Conservation (phyloP, 2,329 filamentous ascomycete genomes). For the Ceratocystis papillata region DNA sequence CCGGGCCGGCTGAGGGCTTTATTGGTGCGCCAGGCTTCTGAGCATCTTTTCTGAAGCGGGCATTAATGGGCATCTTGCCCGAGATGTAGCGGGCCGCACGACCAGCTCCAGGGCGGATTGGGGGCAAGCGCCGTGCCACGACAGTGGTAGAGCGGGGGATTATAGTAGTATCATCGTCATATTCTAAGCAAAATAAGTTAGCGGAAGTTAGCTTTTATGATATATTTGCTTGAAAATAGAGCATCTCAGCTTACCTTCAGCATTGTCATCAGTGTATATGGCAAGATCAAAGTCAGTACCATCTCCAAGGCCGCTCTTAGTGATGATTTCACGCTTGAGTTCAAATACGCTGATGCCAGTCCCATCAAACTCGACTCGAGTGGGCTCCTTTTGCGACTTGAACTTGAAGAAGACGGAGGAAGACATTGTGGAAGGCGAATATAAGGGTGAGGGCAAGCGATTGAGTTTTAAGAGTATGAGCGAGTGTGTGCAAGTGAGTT, state of each 20-base stretch:
- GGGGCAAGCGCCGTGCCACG: slow-evolving; percentile 75
- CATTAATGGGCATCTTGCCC: slow-evolving; percentile 66
- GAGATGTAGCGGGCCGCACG: slow-evolving; percentile 90
- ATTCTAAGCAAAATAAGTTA: slow-evolving; percentile 49
- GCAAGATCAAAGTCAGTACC: slow-evolving; percentile 92
- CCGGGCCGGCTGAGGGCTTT: slow-evolving; percentile 50
- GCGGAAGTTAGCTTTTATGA: slow-evolving; percentile 27
- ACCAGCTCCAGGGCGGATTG: slow-evolving; percentile 73
- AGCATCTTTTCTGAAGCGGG: slow-evolving; percentile 33
- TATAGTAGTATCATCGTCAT: slow-evolving; percentile 95
- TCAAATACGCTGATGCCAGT: slow-evolving; percentile 98
- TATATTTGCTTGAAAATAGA: slow-evolving; percentile 5
- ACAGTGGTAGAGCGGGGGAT: slow-evolving; percentile 92
- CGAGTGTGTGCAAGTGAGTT: not conserved
- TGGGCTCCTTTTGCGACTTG: slow-evolving; percentile 95
- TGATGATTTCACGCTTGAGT: slow-evolving; percentile 96
- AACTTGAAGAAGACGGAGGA: slow-evolving; percentile 99
- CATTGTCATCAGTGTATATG: slow-evolving; percentile 85
- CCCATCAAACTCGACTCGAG: slow-evolving; percentile 90
- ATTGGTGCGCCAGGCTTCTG: slow-evolving; percentile 72
- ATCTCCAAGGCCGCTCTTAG: slow-evolving; percentile 83
- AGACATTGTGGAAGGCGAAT: slow-evolving; percentile 52
- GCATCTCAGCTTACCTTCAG: slow-evolving; percentile 57
- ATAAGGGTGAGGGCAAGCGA: not conserved
- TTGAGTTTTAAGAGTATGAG: not conserved